phyloP scores from a whole-genome alignment of 1,139 yeast species.

The Candida sojae region DNA sequence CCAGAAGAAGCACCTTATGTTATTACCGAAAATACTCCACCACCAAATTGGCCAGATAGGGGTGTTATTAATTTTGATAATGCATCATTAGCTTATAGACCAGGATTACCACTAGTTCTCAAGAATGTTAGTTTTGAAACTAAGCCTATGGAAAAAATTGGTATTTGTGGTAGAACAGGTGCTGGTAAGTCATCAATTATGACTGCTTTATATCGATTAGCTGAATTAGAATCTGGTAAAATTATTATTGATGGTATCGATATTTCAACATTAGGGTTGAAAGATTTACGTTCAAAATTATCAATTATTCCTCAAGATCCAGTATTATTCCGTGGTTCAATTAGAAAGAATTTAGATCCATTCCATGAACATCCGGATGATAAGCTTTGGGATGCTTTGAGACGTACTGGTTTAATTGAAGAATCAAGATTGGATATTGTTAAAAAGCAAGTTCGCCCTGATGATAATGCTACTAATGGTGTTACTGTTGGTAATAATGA shows the following conservation, averaged over 20 bases:
- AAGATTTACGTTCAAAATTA: slow-evolving; percentile 71
- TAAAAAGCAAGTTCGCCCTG: slow-evolving; percentile 15
- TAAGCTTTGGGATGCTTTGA: slow-evolving; percentile 35
- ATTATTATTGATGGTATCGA: slow-evolving; percentile 63
- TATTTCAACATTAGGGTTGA: slow-evolving; percentile 67
- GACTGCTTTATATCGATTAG: slow-evolving; percentile 62
- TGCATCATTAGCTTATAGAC: slow-evolving; percentile 70
- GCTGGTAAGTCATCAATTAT: slow-evolving; percentile 77
- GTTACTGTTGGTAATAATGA: slow-evolving; percentile 6
- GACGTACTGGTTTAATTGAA: slow-evolving; percentile 33
- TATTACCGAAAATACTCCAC: slow-evolving; percentile 57
- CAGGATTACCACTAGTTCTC: slow-evolving; percentile 73
- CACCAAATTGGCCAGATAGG: slow-evolving; percentile 45
- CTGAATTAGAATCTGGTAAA: slow-evolving; percentile 54
- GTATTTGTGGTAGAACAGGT: slow-evolving; percentile 81
- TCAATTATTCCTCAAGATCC: slow-evolving; percentile 95
- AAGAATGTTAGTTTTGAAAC: slow-evolving; percentile 52
- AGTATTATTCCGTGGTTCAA: slow-evolving; percentile 80
- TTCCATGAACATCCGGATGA: slow-evolving; percentile 33
- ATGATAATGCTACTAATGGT: slow-evolving; percentile 1
- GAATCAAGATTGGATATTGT: slow-evolving; percentile 23
- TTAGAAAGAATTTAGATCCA: slow-evolving; percentile 81
- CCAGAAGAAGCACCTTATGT: slow-evolving; percentile 46
- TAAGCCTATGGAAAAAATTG: slow-evolving; percentile 61
- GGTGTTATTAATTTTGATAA: slow-evolving; percentile 58